Base-by-base conservation (phyloP, 2,329 filamentous ascomycete genomes). In the Fusarium begoniae region DNA sequence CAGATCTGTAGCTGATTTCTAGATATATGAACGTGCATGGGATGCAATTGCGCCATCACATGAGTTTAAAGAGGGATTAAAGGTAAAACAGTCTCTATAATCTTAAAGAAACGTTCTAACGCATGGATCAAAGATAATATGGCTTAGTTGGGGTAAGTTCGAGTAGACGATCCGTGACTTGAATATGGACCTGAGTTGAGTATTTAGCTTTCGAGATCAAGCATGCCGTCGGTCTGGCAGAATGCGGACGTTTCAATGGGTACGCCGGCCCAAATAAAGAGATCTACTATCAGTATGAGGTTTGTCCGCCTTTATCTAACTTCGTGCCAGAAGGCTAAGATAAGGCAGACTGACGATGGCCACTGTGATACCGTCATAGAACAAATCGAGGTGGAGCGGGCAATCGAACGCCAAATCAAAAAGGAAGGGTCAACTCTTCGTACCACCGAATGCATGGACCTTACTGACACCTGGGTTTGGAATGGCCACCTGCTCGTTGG, bases 1-100 rank as follows among this genome's bases (percentile, higher is more conserved):
- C 8, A 8, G 5, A 8, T 0, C 1, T 1, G 1, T 55, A 4
- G 14, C 57, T 28, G 5, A 4, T 8, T 9, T 14, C 1, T 9
- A 60, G 57, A 32, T 55, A 20, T 41, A 26, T 41, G 28, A 55
- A 8, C 50, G 28, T 17, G n/a, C 15, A n/a, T 20, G 50, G 57
- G 26, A 30, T 9, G 11, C 37, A 4, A 20, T 55, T 20, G 26
- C 17, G 4, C 48, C 48, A 8, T 61, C 28, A 4, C 26, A 30
- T 22, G 57, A 55, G 12, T 17, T 61, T 2, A 22, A n/a, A 35
- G 47, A 41, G 11, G 43, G 32, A 18, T 20, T 55, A 11, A 55
- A 18, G 37, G 57, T 53, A 55, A 8, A n/a, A 5, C 2, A 51
- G 11, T 4, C 14, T 32, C 9, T 24, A 20, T 2, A 2, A n/a